Evolutionary conservation across 345 rosid species (phyloP), one percentile per base, ranked within the genome.

Genomic region (Brassica carinata): DNA sequence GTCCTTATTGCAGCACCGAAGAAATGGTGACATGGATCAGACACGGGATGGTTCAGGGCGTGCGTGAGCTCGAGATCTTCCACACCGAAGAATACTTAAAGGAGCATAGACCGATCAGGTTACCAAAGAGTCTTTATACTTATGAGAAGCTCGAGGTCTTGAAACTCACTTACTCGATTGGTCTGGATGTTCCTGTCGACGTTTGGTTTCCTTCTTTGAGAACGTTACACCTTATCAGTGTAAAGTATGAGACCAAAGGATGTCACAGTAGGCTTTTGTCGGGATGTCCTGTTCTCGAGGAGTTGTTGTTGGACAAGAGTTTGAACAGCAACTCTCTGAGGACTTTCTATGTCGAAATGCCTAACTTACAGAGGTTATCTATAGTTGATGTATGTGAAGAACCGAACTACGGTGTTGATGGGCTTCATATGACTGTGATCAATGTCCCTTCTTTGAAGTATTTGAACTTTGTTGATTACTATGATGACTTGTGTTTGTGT

Each of bases 141-240:
- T 53, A 53, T n/a, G 19, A n/a, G 18, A 53, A 53, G 58, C 58
- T 53, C 58, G 58, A 53, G 58, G 58, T 53, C 8, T 53, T 66
- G 70, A 66, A 66, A 66, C 70, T 66, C n/a, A 17, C 58, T 53
- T 53, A 53, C 58, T 53, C 58, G 58, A 53, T 53, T n/a, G 58
- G 19, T 53, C 58, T 53, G 2, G 58, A 53, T 53, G 58, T 53
- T 13, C 51, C 70, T 34, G 1, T 18, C 15, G 51, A 9, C 2
- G 70, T 66, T 34, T 66, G 51, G 23, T 10, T 66, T 34, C n/a
- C 51, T 11, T 66, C 51, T 18, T 5, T 66, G 70, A 36, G 18
- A 8, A 31, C 29, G 23, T 66, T 66, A 0, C 70, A 66, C 29
- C 51, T 66, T 1, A 10, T 34, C 31, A 8, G n/a, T 23, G 64